Percentiles rank a stretch among this genome's conserved stretches.
Evolutionary conservation across 1,284 basidiomycete species (phyloP).

Genomic region (Pyrrhoderma lamaoense): DNA sequence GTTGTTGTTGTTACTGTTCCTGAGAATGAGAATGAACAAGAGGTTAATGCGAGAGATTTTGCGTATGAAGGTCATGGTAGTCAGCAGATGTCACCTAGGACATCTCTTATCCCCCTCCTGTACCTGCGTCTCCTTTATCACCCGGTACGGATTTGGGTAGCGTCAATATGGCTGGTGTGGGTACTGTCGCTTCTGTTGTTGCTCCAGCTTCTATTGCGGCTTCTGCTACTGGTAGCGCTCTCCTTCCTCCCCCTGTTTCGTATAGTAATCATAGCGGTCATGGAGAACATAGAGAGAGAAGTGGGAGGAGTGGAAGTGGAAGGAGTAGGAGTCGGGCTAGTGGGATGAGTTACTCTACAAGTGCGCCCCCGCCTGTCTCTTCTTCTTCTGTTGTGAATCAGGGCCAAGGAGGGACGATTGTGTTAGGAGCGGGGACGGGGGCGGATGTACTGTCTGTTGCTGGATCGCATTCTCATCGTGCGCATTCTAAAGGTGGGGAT

Average conservation of each 20-base stretch:
- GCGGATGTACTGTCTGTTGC: neutral
- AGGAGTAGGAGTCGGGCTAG: conserved; percentile 9
- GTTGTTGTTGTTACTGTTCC: neutral
- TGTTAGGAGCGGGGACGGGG: neutral
- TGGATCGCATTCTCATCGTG: too few species aligned
- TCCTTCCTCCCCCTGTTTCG: too few species aligned
- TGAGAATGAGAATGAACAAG: neutral
- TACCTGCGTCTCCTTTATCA: too few species aligned
- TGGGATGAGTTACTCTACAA: conserved; percentile 11
- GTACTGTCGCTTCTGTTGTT: conserved; percentile 1
- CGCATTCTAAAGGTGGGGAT: neutral
- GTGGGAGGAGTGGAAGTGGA: neutral
- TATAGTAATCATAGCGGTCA: neutral
- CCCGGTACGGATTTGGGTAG: too few species aligned
- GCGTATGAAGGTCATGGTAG: too few species aligned
- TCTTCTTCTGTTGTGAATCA: neutral
- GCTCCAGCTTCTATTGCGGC: too few species aligned
- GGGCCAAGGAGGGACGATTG: conserved; percentile 1
- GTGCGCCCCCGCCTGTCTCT: conserved; percentile 5
- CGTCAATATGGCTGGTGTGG: conserved; percentile 12
- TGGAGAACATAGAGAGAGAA: neutral
- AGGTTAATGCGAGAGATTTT: neutral
- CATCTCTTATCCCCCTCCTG: too few species aligned
- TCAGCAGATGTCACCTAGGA: too few species aligned
- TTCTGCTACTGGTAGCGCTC: too few species aligned